A percentile compares a stretch with the other conserved stretches of the same genome.
These are phyloP conservation scores for Nannochloris sp. DNA, from an alignment of 139 green algal genomes.

Conservation along the genomic window DNA sequence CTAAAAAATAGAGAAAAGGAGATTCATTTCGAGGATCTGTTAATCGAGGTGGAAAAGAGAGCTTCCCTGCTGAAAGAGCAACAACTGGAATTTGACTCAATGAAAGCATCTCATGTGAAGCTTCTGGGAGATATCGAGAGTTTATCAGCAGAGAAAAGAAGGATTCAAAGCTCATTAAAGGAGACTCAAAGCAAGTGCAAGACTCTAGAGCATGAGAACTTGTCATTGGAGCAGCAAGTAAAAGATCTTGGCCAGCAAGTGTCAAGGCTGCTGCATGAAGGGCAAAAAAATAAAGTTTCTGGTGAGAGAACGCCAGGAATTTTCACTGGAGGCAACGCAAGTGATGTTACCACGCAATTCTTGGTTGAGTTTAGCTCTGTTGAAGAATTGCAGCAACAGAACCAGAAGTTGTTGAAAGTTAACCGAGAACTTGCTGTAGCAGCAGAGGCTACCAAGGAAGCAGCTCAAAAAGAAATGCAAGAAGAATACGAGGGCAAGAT, in stretches of 20 bases:
- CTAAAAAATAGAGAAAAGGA: conserved; percentile 27
- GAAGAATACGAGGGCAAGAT: conserved; percentile 18
- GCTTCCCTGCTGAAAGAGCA: conserved; percentile 38
- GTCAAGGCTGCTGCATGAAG: conserved; percentile 23
- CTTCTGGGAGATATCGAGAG: conserved; percentile 25
- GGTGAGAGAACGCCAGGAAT: background rate
- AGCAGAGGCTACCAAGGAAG: conserved; percentile 15
- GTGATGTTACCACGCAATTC: conserved; percentile 27
- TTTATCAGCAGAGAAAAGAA: conserved; percentile 15
- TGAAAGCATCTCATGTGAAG: conserved; percentile 26
- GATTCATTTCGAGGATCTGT: conserved; percentile 42
- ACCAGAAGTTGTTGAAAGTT: conserved; percentile 34
- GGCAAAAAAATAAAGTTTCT: conserved; percentile 1
- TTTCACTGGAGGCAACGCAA: conserved; percentile 17
- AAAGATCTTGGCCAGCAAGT: conserved; percentile 36
- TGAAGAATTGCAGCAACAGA: conserved; percentile 41
- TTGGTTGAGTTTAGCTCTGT: background rate
- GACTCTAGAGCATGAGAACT: conserved; percentile 12
- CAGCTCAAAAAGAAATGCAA: conserved; percentile 13
- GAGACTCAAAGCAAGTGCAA: conserved; percentile 8
- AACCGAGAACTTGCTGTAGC: conserved; percentile 33
- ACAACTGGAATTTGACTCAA: conserved; percentile 30
- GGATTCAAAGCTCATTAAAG: conserved; percentile 8
- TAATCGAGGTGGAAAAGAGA: conserved; percentile 35
- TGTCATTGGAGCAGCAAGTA: conserved; percentile 27